phyloP scores from a whole-genome alignment of 148 eudicot genomes.

The Gaultheria prostrata region DNA sequence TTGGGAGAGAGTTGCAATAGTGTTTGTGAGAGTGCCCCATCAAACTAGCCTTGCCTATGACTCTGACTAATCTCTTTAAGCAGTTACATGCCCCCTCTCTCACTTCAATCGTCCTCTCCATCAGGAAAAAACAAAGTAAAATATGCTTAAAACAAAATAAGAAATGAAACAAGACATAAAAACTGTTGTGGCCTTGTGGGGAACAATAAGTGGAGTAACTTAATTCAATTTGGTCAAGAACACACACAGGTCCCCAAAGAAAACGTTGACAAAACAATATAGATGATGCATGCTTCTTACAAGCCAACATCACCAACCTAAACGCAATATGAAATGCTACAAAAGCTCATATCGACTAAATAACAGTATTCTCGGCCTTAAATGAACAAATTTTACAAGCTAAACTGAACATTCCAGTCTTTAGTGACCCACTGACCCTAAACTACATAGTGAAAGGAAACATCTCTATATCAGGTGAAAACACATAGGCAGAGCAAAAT shows the following conservation, averaged over 20 bases:
- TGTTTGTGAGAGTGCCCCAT: background rate
- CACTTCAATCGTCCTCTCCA: background rate
- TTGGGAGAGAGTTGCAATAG: background rate
- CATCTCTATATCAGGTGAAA: background rate
- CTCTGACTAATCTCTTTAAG: background rate
- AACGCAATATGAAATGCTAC: background rate
- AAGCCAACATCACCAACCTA: slow-evolving; percentile 7
- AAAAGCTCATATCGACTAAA: background rate
- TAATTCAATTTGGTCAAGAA: slow-evolving; percentile 4
- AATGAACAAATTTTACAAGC: background rate
- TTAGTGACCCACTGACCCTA: background rate
- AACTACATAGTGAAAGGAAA: background rate
- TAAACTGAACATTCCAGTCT: background rate
- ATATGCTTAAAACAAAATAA: background rate
- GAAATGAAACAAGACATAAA: background rate
- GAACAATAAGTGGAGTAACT: background rate
- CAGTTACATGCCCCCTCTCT: background rate
- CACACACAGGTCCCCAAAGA: background rate
- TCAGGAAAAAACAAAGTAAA: background rate
- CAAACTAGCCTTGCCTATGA: background rate
- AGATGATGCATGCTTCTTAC: background rate
- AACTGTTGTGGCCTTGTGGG: background rate
- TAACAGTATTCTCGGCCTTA: background rate
- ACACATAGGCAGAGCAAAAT: background rate
- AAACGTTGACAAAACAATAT: background rate